Base-by-base conservation (phyloP, 1,284 basidiomycete species). In the Papiliotrema terrestris region DNA sequence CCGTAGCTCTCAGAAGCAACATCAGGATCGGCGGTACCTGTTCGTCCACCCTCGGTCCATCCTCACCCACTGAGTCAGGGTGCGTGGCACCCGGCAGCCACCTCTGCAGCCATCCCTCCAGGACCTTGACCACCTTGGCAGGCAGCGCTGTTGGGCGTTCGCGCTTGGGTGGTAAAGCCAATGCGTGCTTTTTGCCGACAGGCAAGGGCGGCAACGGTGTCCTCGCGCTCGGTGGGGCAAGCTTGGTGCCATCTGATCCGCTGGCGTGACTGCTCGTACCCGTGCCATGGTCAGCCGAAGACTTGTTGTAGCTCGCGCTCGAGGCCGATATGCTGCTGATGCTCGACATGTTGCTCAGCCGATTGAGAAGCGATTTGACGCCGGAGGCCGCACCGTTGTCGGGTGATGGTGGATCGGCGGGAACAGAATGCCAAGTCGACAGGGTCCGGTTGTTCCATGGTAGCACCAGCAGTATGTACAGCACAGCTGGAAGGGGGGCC, bases 21-120 rank as follows among this genome's bases (percentile, higher is more conserved):
- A 91, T 76, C 13, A 87, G 80, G 14, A 93, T 78, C 1, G 91
- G 91, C 2, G 84, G 80, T 23, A 92, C 76, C 0, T 86, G 69
- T 52, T 94, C 90, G 64, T 95, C 91, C 36, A 93, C 71, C 15
- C 82, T 75, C 19, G 75, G 39, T 1, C 66, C 72, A 25, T 66
- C 49, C 8, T 63, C 56, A 15, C 55, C n/a, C 19, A 43, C 46
- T 20, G 67, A 60, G 50, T 66, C 63, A 15, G 63, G 59, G 13
- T 57, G 51, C 15, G 37, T 56, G 2, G 57, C 62, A 2, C 59
- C 68, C 0, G 67, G 68, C 15, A 72, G 44, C 17, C 67, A 63
- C 0, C 42, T 51, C 1, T 62, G 56, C 15, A 72, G 57, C 44
- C 65, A 74, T 5, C 48, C 59, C 15, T 61, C 62, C 11, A 73